Evolutionary conservation across 2,329 filamentous ascomycete species (phyloP).

Genomic region (Venturia aucupariae): DNA sequence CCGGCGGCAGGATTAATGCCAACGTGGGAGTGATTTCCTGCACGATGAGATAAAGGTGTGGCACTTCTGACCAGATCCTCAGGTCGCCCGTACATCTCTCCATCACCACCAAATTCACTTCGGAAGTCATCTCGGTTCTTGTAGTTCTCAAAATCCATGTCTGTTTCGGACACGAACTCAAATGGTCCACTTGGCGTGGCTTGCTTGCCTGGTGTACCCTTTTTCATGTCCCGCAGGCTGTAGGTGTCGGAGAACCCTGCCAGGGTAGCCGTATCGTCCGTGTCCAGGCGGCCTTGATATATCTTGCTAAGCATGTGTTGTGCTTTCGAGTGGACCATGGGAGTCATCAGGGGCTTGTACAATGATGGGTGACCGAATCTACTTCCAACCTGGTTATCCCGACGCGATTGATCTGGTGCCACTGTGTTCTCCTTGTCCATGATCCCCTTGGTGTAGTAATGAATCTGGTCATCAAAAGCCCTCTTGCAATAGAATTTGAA

Average conservation of each 20-base stretch:
- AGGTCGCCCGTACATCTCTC: constrained; percentile 46
- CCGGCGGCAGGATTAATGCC: background rate
- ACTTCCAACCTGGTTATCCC: constrained; percentile 59
- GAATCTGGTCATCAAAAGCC: constrained; percentile 68
- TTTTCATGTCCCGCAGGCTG: constrained; percentile 68
- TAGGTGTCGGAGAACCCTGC: constrained; percentile 78
- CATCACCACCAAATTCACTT: constrained; percentile 50
- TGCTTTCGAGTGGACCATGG: constrained; percentile 89
- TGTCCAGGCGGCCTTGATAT: constrained; percentile 72
- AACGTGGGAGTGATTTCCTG: constrained; percentile 9
- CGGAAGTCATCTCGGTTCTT: constrained; percentile 55
- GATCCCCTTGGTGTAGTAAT: constrained; percentile 62
- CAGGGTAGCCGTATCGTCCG: constrained; percentile 47
- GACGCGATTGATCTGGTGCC: constrained; percentile 26
- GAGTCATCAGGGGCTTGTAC: constrained; percentile 80
- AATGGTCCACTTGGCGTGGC: constrained; percentile 38
- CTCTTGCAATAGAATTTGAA: constrained; percentile 82
- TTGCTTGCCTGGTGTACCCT: constrained; percentile 47
- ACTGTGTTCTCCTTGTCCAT: constrained; percentile 45
- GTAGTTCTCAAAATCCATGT: constrained; percentile 85
- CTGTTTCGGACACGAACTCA: constrained; percentile 77
- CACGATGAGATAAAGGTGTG: constrained; percentile 21
- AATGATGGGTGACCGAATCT: constrained; percentile 87
- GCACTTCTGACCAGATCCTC: constrained; percentile 52
- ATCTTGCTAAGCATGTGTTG: constrained; percentile 79